Evolutionary conservation across 106 monocot genomes (phyloP), one percentile per base, ranked within the genome.

Genomic region (Chionographis japonica): DNA sequence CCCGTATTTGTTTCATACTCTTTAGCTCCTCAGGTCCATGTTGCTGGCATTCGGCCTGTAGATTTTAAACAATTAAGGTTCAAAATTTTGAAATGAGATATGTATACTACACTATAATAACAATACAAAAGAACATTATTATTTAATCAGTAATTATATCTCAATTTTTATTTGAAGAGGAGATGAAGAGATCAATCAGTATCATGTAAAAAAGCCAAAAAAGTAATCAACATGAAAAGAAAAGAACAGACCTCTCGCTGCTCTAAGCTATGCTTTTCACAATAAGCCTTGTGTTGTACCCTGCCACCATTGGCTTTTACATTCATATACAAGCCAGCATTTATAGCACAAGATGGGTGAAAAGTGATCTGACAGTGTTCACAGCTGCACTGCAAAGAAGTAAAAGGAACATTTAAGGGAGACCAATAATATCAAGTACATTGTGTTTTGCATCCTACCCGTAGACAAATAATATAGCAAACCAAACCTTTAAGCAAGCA

Each of bases 311-410:
- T 66, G 8, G 62, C 57, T 53, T 80, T 98, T 57, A 79, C 74
- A 68, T 80, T 86, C 92, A 98, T 83, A 73, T 85, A 87, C 40
- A 90, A 71, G 42, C 92, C 87, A 75, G 84, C 72, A 65, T 50
- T 79, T 84, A 85, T 85, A 65, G 87, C 98, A 78, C 98, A 98
- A 50, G 66, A 60, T 50, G 93, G 98, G 74, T 98, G 98, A 72
- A 93, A 98, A 68, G 87, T 72, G 63, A 59, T 56, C 64, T 82
- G 81, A 59, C 98, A 98, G 15, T 90, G 73, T 61, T 79, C 92
- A 71, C 75, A 79, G 66, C 77, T 78, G 78, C 98, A 98, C 98
- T 98, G 98, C 67, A 84, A 20, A 14, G 39, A 43, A 20, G 72
- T 20, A 60, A 56, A 65, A 56, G 40, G 40, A 60, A 72, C 42